These are phyloP conservation scores for Phialophora macrospora DNA, from an alignment of 2,329 filamentous ascomycete genomes.

Conservation along the genomic window DNA sequence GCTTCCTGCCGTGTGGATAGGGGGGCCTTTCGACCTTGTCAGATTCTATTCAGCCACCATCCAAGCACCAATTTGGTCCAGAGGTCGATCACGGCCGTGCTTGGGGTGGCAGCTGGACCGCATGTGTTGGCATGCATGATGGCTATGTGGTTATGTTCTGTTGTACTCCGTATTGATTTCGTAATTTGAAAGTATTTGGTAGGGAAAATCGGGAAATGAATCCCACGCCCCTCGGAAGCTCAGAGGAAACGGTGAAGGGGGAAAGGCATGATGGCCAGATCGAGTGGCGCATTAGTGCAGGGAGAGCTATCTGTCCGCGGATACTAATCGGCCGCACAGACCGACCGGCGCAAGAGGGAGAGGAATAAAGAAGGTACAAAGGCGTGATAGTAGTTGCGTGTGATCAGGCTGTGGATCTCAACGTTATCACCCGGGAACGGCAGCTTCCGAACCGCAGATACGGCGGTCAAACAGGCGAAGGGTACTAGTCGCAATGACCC, in stretches of 20 bases:
- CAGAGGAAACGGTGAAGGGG: not conserved
- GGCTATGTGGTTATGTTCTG: not conserved
- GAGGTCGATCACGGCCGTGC: not conserved
- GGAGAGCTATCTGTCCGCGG: not conserved
- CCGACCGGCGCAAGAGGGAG: not conserved
- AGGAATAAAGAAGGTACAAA: not conserved
- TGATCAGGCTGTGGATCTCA: constrained; percentile 12
- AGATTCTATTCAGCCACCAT: not conserved
- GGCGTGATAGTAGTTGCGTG: not conserved
- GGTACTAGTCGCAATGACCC: not conserved
- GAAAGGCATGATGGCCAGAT: not conserved
- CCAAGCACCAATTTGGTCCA: not conserved
- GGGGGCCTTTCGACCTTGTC: constrained; percentile 3
- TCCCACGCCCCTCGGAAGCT: not conserved
- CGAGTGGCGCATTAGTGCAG: not conserved
- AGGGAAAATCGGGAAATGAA: not conserved
- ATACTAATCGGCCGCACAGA: not conserved
- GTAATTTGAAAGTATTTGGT: constrained; percentile 1
- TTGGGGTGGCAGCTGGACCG: not conserved
- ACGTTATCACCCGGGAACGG: constrained; percentile 11
- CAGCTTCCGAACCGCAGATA: constrained; percentile 12
- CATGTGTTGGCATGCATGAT: not conserved
- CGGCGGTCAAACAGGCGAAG: not conserved
- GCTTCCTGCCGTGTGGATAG: constrained; percentile 10
- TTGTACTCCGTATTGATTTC: not conserved